Evolutionary conservation across 805 yeast genomes (phyloP).

Genomic region (Zygoascus biomembranicola): DNA sequence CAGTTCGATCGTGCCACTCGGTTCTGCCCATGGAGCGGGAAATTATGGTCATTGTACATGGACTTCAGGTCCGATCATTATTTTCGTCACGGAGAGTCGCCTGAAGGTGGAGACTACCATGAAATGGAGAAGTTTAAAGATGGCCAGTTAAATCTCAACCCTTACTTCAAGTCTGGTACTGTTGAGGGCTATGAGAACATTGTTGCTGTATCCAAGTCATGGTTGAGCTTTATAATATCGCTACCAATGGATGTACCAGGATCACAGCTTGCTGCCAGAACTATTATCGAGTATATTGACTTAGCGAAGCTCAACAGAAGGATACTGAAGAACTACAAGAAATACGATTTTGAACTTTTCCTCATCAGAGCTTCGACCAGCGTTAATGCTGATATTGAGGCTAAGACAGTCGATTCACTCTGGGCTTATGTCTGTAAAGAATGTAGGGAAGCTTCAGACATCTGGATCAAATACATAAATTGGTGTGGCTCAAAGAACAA

Average conservation of each 20-base stretch:
- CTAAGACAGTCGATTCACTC: background rate
- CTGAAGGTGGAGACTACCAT: background rate
- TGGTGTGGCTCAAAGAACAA: constrained; percentile 27
- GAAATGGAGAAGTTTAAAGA: background rate
- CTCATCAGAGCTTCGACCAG: background rate
- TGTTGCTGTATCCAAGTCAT: background rate
- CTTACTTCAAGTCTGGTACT: background rate
- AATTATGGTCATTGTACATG: constrained; percentile 19
- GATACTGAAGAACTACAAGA: background rate
- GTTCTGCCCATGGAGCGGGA: constrained; percentile 21
- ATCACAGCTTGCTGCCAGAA: no score
- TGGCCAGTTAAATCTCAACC: background rate
- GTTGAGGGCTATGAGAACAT: background rate
- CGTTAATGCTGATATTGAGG: background rate
- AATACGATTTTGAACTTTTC: background rate
- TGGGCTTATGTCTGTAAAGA: background rate
- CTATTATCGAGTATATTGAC: no score
- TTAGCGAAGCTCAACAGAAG: no score
- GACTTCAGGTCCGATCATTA: constrained; percentile 6
- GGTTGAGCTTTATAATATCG: background rate
- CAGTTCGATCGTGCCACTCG: constrained; percentile 14
- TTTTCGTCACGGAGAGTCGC: background rate
- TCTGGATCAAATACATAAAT: constrained; percentile 39
- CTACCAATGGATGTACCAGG: background rate
- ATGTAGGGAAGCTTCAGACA: constrained; percentile 21